Percentiles rank a stretch among this genome's conserved stretches.
Conservation (phyloP, 805 yeast species). For the Yamadazyma olivae region DNA sequence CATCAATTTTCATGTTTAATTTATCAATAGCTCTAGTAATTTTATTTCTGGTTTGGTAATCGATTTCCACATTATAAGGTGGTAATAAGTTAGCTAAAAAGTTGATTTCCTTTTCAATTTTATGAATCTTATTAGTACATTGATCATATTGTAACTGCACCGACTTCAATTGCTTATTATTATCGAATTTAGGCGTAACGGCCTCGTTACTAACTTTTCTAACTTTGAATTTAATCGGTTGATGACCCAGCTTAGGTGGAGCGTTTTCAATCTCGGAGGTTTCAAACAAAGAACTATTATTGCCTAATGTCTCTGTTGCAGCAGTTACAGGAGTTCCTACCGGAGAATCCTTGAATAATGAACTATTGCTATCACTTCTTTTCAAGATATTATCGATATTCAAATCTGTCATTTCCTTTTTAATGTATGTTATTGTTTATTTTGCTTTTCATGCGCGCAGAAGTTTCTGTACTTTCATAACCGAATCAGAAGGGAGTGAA, state of each 20-base stretch:
- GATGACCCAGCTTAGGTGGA: not conserved
- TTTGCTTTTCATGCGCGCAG: not conserved
- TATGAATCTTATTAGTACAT: conserved; percentile 26
- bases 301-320: not conserved
- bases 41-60: conserved; percentile 38
- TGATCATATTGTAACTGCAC: conserved; percentile 36
- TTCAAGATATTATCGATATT: conserved; percentile 1
- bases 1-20: conserved; percentile 37
- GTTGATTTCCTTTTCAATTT: conserved; percentile 38
- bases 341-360: not conserved
- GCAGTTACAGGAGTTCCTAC: not conserved
- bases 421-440: conserved; percentile 3
- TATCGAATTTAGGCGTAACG: not conserved
- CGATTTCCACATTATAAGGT: conserved; percentile 42
- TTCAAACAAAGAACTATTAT: not conserved
- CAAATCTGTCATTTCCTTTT: conserved; percentile 10
- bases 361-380: not conserved
- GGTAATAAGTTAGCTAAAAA: conserved; percentile 39
- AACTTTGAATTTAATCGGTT: conserved; percentile 29
- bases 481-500: not conserved
- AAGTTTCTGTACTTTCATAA: not conserved
- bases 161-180: conserved; percentile 10
- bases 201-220: conserved; percentile 28
- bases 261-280: not conserved
- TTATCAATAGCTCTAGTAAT: conserved; percentile 39